A percentile compares a stretch with the other conserved stretches of the same genome.
These are phyloP conservation scores for Paratrypanosoma confusum DNA, from an alignment of 208 protist genomes.

Conservation along the genomic window DNA sequence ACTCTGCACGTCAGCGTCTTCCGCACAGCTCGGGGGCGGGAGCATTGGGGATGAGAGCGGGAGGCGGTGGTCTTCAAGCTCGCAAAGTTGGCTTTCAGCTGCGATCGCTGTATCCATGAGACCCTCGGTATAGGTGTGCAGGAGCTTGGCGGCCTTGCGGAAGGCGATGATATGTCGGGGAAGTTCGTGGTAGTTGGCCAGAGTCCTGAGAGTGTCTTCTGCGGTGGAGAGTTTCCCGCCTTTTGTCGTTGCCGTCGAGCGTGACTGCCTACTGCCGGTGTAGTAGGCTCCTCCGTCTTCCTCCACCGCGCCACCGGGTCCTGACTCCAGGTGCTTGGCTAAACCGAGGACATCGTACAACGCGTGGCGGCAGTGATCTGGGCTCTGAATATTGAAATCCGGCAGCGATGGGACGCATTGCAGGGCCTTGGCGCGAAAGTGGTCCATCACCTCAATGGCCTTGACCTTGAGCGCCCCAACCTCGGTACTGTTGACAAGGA, in stretches of 20 bases:
- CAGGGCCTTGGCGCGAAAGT: conserved; percentile 16
- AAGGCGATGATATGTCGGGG: conserved; percentile 62
- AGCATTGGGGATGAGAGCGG: conserved; percentile 3
- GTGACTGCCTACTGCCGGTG: no score
- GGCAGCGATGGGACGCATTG: conserved; percentile 33
- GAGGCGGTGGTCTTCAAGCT: neutral
- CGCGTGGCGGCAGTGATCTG: conserved; percentile 64
- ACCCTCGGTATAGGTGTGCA: conserved; percentile 82
- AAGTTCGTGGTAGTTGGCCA: conserved; percentile 66
- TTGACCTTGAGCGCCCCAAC: conserved; percentile 41
- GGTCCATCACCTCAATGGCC: conserved; percentile 41
- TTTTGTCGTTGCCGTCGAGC: conserved; percentile 41
- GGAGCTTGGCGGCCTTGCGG: conserved; percentile 74
- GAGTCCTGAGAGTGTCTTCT: conserved; percentile 63
- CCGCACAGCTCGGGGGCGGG: no score
- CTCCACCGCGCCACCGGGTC: neutral
- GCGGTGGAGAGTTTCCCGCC: conserved; percentile 83
- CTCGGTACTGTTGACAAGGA: conserved; percentile 45
- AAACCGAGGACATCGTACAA: conserved; percentile 81
- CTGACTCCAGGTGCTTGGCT: conserved; percentile 27
- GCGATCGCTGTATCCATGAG: conserved; percentile 68
- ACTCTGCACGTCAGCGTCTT: no score
- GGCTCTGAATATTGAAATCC: conserved; percentile 80
- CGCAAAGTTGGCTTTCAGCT: neutral
- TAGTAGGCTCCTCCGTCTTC: neutral